Base-by-base conservation (phyloP, 805 yeast species). In the Wickerhamomyces silvicola region DNA sequence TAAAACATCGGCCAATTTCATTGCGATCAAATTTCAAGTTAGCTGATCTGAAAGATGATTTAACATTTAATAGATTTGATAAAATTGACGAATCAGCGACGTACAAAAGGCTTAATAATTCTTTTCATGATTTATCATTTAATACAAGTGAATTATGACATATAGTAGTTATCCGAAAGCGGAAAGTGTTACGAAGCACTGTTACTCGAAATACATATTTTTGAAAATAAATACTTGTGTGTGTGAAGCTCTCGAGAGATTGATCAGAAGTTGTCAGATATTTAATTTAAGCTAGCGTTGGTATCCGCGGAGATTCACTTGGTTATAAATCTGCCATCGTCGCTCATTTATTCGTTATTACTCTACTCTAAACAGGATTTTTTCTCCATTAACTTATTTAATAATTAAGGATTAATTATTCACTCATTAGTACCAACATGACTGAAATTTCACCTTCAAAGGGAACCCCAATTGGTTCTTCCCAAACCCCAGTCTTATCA, bases 381-480 rank as follows among this genome's bases (percentile, higher is more conserved):
- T n/a, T n/a, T n/a, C n/a, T n/a, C n/a, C n/a, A n/a, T n/a, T n/a
- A n/a, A n/a, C n/a, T n/a, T n/a, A n/a, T n/a, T n/a, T n/a, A n/a
- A n/a, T n/a, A n/a, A n/a, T n/a, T n/a, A n/a, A n/a, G n/a, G n/a
- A n/a, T n/a, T n/a, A n/a, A n/a, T n/a, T n/a, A n/a, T n/a, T n/a
- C n/a, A n/a, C n/a, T n/a, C n/a, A n/a, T n/a, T n/a, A n/a, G n/a
- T n/a, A n/a, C n/a, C n/a, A n/a, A n/a, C n/a, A n/a, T n/a, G n/a
- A n/a, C n/a, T n/a, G 20, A 15, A 21, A 22, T 10, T 6, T 17
- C 28, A 7, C 13, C 10, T 19, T 24, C 12, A 24, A 26, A 9
- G 22, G 22, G 19, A 29, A n/a, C 10, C 26, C 26, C n/a, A n/a
- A n/a, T n/a, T n/a, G n/a, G n/a, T n/a, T n/a, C 26, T 7, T 25